Base-by-base conservation (phyloP, 225 moss, liverwort and hornwort genomes). In the Physcomitrellopsis africana region DNA sequence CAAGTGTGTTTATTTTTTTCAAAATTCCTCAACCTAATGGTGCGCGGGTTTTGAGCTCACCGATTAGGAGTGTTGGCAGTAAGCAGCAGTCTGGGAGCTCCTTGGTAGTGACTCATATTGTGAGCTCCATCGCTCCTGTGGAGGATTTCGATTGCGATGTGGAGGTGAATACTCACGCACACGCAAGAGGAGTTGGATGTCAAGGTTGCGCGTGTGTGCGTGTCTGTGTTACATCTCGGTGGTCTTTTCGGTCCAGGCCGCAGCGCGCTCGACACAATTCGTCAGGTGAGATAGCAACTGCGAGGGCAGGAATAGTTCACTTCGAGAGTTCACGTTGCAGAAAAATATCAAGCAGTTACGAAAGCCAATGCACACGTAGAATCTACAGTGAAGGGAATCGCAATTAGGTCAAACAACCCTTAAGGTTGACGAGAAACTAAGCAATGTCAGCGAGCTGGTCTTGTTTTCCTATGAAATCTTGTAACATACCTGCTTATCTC, bases 101-200 rank as follows among this genome's bases (percentile, higher is more conserved):
- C 82, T 81, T 37, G 5, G 57, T 67, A 19, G 81, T 94, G 44
- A 89, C 86, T 10, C 89, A 97, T 72, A 71, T 94, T 56, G 79
- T 97, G 55, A 87, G 69, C 71, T 92, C 93, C 47, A 83, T 94
- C 0, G 91, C 92, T 22, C 96, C 96, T 1, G 78, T 81, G 0
- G 90, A 84, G 15, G 32, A 4, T 37, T 37, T 37, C 32, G 32
- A 37, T 37, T 37, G 4, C 7, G 32, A 37, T 37, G 32, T 2
- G 32, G 32, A 1, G 32, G 1, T 37, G 2, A 37, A 37, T 37
- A 37, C 7, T 46, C 89, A 84, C 53, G 32, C 32, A 4, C 32
- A 2, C 1, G 7, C 14, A 49, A 9, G 46, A 68, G 17, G 80
- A 81, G 29, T 62, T 96, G 32, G 4, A 7, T 13, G 64, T 53